Evolutionary conservation across 495 filamentous ascomycete genomes (phyloP), one percentile per base, ranked within the genome.

Genomic region (Lepraria neglecta): DNA sequence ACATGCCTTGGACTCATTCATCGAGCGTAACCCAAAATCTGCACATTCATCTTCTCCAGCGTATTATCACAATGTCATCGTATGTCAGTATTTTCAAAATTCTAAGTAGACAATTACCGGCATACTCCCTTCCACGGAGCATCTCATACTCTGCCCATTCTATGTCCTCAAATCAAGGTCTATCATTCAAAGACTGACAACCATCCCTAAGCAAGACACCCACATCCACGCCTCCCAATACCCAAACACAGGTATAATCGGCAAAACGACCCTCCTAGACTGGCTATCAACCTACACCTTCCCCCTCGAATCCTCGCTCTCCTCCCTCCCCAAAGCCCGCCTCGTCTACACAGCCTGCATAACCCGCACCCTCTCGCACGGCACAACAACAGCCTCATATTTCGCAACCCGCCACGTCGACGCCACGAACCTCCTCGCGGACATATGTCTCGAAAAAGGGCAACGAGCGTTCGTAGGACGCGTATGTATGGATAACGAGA

Each of bases 211-310:
- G 35, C 11, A 61, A 90, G 92, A 97, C 73, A 95, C 92, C 15
- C 92, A 97, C 73, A 87, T 95, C 64, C 92, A 97, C 72, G 92
- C 92, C 50, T 82, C 90, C 0, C 92, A 97, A 77, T 94, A 95
- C 69, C 91, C 92, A 59, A 97, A 97, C 67, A 78, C 82, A 7
- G 92, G 92, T 55, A 84, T 97, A 66, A 97, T 97, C 69, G 92
- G 92, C 70, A 88, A 87, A 53, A 84, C 87, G 3, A 95, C 91
- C 19, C 83, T 98, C 47, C 82, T 98, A 27, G 84, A 89, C 73
- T 98, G 92, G 92, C 81, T 98, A 6, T 77, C 91, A 64, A 89
- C 78, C 4, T 98, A 98, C 76, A 98, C 92, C n/a, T 98, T 95
- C 73, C 92, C 92, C 0, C 80, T 95, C 59, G 92, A 97, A 74